Conservation (phyloP, 495 filamentous ascomycete species). For the Cairneyella variabilis region DNA sequence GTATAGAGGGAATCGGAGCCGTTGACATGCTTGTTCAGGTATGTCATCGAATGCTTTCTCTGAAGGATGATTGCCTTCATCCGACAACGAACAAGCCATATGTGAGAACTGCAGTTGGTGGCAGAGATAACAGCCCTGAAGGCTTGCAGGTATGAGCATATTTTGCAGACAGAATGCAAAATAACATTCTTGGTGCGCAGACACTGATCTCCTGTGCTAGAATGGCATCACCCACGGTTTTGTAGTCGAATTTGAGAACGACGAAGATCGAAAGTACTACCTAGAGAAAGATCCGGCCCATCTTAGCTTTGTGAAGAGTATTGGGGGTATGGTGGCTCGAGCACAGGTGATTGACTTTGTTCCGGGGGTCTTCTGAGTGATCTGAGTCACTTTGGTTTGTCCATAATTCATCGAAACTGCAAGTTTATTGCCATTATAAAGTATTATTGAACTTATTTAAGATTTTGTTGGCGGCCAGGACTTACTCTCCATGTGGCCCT, state of each 20-base stretch:
- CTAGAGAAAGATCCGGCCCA: constrained; percentile 46
- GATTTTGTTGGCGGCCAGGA: too few species aligned
- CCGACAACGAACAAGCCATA: constrained; percentile 47
- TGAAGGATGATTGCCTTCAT: constrained; percentile 43
- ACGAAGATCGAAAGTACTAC: constrained; percentile 55
- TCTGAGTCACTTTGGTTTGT: too few species aligned
- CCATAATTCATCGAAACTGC: too few species aligned
- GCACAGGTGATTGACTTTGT: constrained; percentile 41
- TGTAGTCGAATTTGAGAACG: constrained; percentile 54
- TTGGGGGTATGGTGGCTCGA: constrained; percentile 30
- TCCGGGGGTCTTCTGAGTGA: constrained; percentile 15
- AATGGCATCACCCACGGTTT: constrained; percentile 50
- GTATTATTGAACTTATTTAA: too few species aligned
- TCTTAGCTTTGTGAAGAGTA: constrained; percentile 34
- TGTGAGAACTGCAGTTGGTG: constrained; percentile 54
- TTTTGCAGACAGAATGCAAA: constrained; percentile 9
- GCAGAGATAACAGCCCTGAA: constrained; percentile 60
- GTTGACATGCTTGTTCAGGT: too few species aligned
- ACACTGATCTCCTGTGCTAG: not conserved
- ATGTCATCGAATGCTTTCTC: constrained; percentile 17
- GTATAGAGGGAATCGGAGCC: not conserved
- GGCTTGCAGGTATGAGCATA: constrained; percentile 46
- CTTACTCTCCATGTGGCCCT: too few species aligned
- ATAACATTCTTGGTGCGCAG: not conserved
- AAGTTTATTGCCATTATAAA: too few species aligned